Evolutionary conservation across 164 flowering plant genomes (phyloP), one percentile per base, ranked within the genome.

Genomic region (Nelumbo lutea): DNA sequence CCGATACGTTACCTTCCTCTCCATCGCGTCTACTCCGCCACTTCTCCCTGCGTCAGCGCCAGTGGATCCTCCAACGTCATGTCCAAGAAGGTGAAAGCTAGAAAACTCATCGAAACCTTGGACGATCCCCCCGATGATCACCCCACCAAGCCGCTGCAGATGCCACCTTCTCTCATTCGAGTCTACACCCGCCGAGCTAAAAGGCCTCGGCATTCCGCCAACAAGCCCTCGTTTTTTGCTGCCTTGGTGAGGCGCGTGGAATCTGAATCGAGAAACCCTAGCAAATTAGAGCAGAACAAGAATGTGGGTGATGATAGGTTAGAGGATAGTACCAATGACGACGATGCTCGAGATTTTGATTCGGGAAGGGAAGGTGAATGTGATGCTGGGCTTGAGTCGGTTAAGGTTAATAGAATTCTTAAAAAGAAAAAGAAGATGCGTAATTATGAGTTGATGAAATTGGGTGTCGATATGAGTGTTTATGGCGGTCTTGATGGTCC

Each of bases 11-110:
- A 87, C 79, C 65, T 86, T n/a, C 82, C 93, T 3, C 80, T 93
- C n/a, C 80, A 74, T 67, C 85, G 79, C 50, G 83, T 93, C 53
- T 93, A 90, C 82, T 88, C 96, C 13, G 77, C 93, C n/a, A 82
- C 94, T 0, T 70, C 82, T 2, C 85, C 87, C 3, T 79, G 81
- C 70, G 77, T 75, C 61, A 74, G 62, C 70, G 75, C 86, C 63
- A 74, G 78, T 27, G 86, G 88, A 5, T 84, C 87, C 42, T 82
- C 89, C 47, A 81, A 77, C 71, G 85, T 85, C 60, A 84, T 85
- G 80, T 84, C 94, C n/a, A 88, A 85, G 79, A 90, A 88, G 79
- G 83, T 87, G 14, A 85, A 84, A 65, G 91, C 95, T 38, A 82
- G 85, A 14, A 87, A 80, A 73, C 82, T 83, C 46, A 8, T 42